Base-by-base conservation (phyloP, 495 filamentous ascomycete genomes). In the Penicillium waksmanii region DNA sequence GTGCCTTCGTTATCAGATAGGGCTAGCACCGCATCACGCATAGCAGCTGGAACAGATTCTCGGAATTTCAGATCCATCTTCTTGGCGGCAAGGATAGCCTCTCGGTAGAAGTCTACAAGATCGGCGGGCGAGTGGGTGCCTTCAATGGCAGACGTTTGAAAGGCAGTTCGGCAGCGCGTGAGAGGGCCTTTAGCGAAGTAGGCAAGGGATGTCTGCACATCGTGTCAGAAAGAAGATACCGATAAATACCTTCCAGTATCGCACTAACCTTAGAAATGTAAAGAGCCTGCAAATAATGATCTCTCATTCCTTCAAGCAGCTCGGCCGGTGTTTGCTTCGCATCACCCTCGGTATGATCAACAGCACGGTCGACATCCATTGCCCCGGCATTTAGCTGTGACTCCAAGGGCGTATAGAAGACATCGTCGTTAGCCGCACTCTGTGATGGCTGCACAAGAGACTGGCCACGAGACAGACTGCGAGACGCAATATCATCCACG, bases 121-220 rank as follows among this genome's bases (percentile, higher is more conserved):
- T 90, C 82, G 3, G 51, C 46, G 13, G 69, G 53, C 13, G 51
- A 57, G 48, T 38, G 61, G n/a, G 62, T 61, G 49, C 63, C 64
- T 23, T 62, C 77, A 67, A 69, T 77, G 15, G 83, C 79, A 25
- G 84, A 77, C 25, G 84, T 72, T 63, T 89, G 84, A 60, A 96
- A 92, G 35, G 86, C 85, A 49, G 87, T 88, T 54, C 95, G 84
- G 19, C 91, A 92, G 65, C 92, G 84, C n/a, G 96, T 90, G 19
- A 98, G 80, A 4, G 95, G 92, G 2, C 95, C 95, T 79, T 98
- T 98, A 18, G 94, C 90, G 78, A 98, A 98, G 71, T 97, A 98
- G 62, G 94, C 96, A 65, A 98, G 76, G 12, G 95, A 95, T 21
- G 92, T 89, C 87, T 93, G 33, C 34, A 15, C 17, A 46, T 52